Evolutionary conservation across 116 monocot genomes (phyloP).

Genomic region (Iris pallida): DNA sequence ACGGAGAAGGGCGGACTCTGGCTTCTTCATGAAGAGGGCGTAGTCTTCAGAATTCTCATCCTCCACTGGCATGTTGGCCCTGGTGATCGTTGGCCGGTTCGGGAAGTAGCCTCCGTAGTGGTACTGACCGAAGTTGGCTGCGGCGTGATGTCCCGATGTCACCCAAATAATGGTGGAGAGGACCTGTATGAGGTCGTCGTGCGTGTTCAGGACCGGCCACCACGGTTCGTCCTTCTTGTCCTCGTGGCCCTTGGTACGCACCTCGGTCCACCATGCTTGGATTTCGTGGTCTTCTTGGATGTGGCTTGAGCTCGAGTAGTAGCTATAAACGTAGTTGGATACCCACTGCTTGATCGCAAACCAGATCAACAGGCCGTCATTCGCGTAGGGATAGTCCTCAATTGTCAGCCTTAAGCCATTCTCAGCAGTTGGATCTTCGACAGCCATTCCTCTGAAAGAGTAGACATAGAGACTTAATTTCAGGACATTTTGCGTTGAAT

Average conservation of each 20-base stretch:
- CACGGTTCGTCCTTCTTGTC: slow-evolving; percentile 53
- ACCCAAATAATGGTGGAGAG: slow-evolving; percentile 68
- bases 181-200: slow-evolving; percentile 23
- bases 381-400: slow-evolving; percentile 71
- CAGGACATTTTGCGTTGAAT: too few species aligned
- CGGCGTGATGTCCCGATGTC: slow-evolving; percentile 69
- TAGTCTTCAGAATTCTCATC: slow-evolving; percentile 7
- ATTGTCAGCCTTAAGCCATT: slow-evolving; percentile 39
- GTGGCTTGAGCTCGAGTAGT: slow-evolving; percentile 15
- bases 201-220: slow-evolving; percentile 50
- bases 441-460: slow-evolving; percentile 67
- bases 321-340: slow-evolving; percentile 18
- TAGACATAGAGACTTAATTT: too few species aligned
- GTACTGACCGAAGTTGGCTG: slow-evolving; percentile 84
- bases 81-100: slow-evolving; percentile 39
- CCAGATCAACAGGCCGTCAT: slow-evolving; percentile 73
- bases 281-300: slow-evolving; percentile 41
- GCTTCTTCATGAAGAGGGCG: slow-evolving; percentile 22
- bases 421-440: slow-evolving; percentile 40
- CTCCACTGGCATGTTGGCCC: slow-evolving; percentile 35
- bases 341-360: slow-evolving; percentile 55
- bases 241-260: slow-evolving; percentile 50
- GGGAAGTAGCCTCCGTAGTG: slow-evolving; percentile 59
- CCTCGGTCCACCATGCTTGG: slow-evolving; percentile 60
- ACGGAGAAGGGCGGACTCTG: slow-evolving; percentile 35